phyloP scores from a whole-genome alignment of 805 yeast species.

The Spathaspora hagerdaliae region DNA sequence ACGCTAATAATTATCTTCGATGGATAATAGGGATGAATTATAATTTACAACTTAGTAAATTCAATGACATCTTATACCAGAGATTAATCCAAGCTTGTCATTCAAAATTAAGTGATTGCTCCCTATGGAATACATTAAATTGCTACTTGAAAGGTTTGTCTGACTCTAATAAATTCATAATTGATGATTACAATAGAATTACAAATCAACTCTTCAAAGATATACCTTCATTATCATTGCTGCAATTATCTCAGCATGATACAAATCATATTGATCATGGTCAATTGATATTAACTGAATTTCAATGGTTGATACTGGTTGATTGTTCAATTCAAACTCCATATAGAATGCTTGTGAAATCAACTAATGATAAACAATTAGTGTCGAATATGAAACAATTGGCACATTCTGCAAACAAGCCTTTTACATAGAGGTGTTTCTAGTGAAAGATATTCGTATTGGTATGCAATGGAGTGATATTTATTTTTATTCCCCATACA shows the following conservation, averaged over 20 bases:
- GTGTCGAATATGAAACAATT: background rate
- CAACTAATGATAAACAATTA: background rate
- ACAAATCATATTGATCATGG: background rate
- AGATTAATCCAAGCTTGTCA: constrained; percentile 10
- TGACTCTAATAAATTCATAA: no score
- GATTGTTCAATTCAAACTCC: constrained; percentile 11
- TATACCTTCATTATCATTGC: background rate
- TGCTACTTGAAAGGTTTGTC: background rate
- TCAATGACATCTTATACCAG: background rate
- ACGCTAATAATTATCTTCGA: constrained; percentile 28
- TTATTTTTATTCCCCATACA: no score
- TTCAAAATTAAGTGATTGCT: constrained; percentile 15
- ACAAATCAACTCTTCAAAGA: background rate
- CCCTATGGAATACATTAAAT: constrained; percentile 19
- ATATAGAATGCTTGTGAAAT: constrained; percentile 1
- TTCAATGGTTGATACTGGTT: constrained; percentile 10
- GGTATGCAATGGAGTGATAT: no score
- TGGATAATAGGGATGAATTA: constrained; percentile 22
- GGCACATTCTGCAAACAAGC: background rate
- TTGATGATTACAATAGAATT: background rate
- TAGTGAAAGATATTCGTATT: no score
- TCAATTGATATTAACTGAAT: background rate
- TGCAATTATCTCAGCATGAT: background rate
- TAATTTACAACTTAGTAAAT: background rate
- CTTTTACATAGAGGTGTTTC: no score